Percentiles rank a stretch among this genome's conserved stretches.
Evolutionary conservation across 306 rosid genomes (phyloP).

Genomic region (Parietaria judaica): DNA sequence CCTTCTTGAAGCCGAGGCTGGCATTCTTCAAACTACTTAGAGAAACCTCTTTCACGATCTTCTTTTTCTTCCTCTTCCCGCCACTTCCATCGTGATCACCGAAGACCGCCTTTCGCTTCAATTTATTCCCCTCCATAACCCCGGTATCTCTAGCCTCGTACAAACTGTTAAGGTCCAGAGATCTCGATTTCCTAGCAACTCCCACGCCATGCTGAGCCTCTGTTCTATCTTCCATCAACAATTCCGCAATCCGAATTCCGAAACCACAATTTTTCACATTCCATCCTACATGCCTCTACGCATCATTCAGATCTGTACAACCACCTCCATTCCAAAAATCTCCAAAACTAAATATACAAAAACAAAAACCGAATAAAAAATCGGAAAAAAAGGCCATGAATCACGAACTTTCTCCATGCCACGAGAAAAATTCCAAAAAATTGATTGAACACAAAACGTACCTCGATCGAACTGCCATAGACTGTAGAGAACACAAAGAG

Average conservation of each 20-base stretch:
- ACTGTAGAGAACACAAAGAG: constrained; percentile 34
- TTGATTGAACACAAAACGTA: constrained; percentile 17
- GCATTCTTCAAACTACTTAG: constrained; percentile 70
- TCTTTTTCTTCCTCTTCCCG: constrained; percentile 44
- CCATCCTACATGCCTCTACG: constrained; percentile 46
- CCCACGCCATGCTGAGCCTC: constrained; percentile 52
- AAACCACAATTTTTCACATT: constrained; percentile 51
- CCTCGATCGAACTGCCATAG: constrained; percentile 35
- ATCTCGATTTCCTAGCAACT: constrained; percentile 60
- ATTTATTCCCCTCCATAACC: constrained; percentile 28
- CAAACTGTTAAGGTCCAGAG: constrained; percentile 84
- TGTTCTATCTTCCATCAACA: constrained; percentile 73
- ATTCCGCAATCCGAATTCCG: constrained; percentile 39
- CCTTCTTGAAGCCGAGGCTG: constrained; percentile 39
- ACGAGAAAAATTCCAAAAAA: constrained; percentile 12
- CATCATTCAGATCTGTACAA: constrained; percentile 66
- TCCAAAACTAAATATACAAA: constrained; percentile 14
- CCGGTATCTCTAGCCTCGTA: constrained; percentile 38
- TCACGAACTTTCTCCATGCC: constrained; percentile 19
- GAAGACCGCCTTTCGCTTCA: constrained; percentile 43
- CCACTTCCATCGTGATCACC: constrained; percentile 38
- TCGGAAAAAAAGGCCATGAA: constrained; percentile 13
- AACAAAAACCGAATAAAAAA: constrained; percentile 14
- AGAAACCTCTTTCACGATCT: constrained; percentile 56
- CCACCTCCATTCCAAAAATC: constrained; percentile 26